A percentile compares a stretch with the other conserved stretches of the same genome.
These are phyloP conservation scores for Oryza meridionalis DNA, from an alignment of 176 grass and related monocot genomes.

Conservation along the genomic window DNA sequence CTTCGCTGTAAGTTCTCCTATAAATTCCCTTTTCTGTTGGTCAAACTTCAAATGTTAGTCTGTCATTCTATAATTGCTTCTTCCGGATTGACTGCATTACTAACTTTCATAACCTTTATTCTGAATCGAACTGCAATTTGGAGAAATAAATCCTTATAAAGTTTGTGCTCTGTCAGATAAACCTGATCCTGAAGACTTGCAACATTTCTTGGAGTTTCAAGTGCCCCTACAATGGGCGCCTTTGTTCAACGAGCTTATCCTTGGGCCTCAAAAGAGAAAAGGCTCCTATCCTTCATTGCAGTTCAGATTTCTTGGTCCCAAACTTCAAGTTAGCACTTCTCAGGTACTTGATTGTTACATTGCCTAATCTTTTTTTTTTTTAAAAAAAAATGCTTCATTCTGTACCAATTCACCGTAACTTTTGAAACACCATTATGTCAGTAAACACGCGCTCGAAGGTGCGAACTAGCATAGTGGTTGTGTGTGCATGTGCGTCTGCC, in stretches of 20 bases:
- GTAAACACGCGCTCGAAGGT: too few relatives aligned
- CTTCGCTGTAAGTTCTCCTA: slow-evolving; percentile 86
- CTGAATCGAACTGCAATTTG: slow-evolving; percentile 21
- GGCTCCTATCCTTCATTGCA: slow-evolving; percentile 73
- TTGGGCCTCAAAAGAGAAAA: slow-evolving; percentile 91
- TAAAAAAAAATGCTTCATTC: too few relatives aligned
- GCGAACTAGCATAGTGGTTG: too few relatives aligned
- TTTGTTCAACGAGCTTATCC: slow-evolving; percentile 80
- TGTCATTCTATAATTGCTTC: not conserved
- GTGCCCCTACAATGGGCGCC: slow-evolving; percentile 92
- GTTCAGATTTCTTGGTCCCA: slow-evolving; percentile 90
- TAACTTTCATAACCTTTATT: not conserved
- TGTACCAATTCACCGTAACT: not conserved
- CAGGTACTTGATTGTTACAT: slow-evolving; percentile 60
- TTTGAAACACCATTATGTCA: not conserved
- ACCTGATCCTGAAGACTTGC: slow-evolving; percentile 77
- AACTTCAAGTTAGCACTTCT: slow-evolving; percentile 87
- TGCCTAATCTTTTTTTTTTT: not conserved
- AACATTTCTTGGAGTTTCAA: slow-evolving; percentile 99
- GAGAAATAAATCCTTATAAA: not conserved
- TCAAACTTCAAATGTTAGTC: slow-evolving; percentile 4
- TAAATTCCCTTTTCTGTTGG: not conserved
- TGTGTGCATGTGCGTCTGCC: too few relatives aligned
- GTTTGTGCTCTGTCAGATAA: slow-evolving; percentile 63
- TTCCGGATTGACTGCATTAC: slow-evolving; percentile 16